Percentiles rank a stretch among this genome's conserved stretches.
phyloP scores from a whole-genome alignment of 2,329 filamentous ascomycete genomes.

The Monosporascus sp. region DNA sequence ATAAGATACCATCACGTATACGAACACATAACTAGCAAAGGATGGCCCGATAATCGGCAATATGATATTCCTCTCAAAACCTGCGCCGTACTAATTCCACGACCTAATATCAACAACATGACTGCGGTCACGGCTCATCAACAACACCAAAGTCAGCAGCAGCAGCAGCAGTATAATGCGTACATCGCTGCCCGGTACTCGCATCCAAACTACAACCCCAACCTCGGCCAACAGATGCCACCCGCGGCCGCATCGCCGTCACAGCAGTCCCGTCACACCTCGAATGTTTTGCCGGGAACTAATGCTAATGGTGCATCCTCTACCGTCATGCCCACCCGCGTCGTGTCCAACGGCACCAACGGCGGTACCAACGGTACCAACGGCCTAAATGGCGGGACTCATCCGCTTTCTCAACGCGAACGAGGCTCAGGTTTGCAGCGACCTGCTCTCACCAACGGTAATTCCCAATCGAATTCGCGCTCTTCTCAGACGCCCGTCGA shows the following conservation, averaged over 20 bases:
- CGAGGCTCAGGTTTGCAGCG: neutral
- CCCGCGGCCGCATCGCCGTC: neutral
- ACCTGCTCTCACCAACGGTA: neutral
- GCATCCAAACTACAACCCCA: neutral
- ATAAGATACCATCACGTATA: neutral
- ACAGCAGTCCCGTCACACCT: conserved; percentile 1
- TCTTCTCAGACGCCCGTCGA: conserved; percentile 11
- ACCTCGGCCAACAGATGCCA: neutral
- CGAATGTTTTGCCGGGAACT: neutral
- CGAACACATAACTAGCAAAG: too few species aligned
- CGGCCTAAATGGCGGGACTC: neutral
- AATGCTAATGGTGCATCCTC: neutral
- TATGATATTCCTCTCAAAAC: neutral
- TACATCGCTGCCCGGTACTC: neutral
- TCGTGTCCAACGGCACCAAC: conserved; percentile 2
- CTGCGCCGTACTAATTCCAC: neutral
- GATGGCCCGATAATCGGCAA: too few species aligned
- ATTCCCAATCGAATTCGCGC: neutral
- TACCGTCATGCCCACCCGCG: conserved; percentile 1
- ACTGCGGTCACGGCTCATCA: neutral
- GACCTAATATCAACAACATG: neutral
- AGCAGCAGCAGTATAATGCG: neutral
- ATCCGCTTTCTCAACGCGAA: neutral
- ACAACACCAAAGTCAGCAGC: neutral
- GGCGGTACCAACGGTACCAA: neutral